Evolutionary conservation across 352 stramenopile genomes (phyloP).

Genomic region (Globisporangium yorkense): DNA sequence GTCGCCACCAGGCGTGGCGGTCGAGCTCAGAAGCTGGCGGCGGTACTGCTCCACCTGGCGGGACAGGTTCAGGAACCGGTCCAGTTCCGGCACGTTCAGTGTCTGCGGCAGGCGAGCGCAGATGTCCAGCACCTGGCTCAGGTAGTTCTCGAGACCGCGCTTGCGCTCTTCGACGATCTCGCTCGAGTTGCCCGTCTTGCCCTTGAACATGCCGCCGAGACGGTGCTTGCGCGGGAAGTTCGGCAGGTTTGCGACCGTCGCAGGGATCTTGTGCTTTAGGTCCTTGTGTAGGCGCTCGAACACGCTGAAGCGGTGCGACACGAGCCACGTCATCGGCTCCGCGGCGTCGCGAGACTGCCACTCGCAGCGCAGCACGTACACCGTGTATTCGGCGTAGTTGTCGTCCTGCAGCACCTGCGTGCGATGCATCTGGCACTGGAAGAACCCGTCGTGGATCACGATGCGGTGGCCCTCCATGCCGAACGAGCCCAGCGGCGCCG

Average conservation of each 20-base stretch:
- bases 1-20: slow-evolving; percentile 16
- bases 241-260: slow-evolving; percentile 52
- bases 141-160: slow-evolving; percentile 71
- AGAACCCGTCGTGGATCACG: slow-evolving; percentile 82
- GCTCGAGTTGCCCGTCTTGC: slow-evolving; percentile 82
- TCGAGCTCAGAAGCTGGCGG: slow-evolving; percentile 42
- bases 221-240: slow-evolving; percentile 81
- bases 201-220: slow-evolving; percentile 77
- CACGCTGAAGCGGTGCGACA: slow-evolving; percentile 68
- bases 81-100: slow-evolving; percentile 78
- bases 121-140: slow-evolving; percentile 77
- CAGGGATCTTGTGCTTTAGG: slow-evolving; percentile 66
- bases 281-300: slow-evolving; percentile 75
- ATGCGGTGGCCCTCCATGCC: slow-evolving; percentile 69
- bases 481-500: slow-evolving; percentile 70
- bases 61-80: slow-evolving; percentile 84
- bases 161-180: slow-evolving; percentile 86
- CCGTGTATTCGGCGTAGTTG: slow-evolving; percentile 87
- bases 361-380: slow-evolving; percentile 83
- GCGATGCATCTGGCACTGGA: slow-evolving; percentile 80
- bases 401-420: slow-evolving; percentile 85
- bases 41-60: slow-evolving; percentile 83
- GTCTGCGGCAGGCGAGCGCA: slow-evolving; percentile 75
- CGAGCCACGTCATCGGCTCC: slow-evolving; percentile 54
- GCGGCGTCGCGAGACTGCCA: slow-evolving; percentile 65